These are phyloP conservation scores for Termitomyces titanicus DNA, from an alignment of 768 basidiomycete genomes.

Conservation along the genomic window DNA sequence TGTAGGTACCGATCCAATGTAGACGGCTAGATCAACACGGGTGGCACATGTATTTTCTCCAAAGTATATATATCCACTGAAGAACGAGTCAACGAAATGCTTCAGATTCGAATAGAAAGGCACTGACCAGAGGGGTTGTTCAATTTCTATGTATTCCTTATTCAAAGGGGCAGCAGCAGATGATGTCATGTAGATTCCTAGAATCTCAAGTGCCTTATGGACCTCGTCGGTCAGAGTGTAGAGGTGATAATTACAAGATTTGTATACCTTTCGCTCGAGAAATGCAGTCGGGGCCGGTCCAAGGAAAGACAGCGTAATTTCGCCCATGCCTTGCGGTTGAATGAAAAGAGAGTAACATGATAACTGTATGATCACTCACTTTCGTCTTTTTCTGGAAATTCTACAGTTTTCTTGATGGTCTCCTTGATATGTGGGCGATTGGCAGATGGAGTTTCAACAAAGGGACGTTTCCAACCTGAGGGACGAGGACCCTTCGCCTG, in stretches of 20 bases:
- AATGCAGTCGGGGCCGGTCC: conserved; percentile 75
- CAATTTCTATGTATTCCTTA: conserved; percentile 91
- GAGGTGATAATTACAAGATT: background rate
- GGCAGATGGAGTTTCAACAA: conserved; percentile 82
- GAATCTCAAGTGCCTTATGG: conserved; percentile 72
- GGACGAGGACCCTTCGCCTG: conserved; percentile 71
- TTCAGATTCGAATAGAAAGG: background rate
- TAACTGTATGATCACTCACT: conserved; percentile 35
- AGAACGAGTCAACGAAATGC: conserved; percentile 2
- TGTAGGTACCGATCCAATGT: conserved; percentile 79
- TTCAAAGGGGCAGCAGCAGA: conserved; percentile 78
- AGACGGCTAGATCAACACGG: conserved; percentile 68
- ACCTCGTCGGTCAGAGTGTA: conserved; percentile 2
- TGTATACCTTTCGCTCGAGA: conserved; percentile 62
- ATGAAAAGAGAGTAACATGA: conserved; percentile 1
- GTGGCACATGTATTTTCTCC: conserved; percentile 73
- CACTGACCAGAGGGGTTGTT: conserved; percentile 80
- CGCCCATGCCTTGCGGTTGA: conserved; percentile 57
- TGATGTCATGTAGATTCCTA: conserved; percentile 87
- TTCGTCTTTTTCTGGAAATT: conserved; percentile 97
- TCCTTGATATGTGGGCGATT: conserved; percentile 46
- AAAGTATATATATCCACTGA: conserved; percentile 83
- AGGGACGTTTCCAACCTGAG: conserved; percentile 88
- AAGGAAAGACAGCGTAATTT: conserved; percentile 71
- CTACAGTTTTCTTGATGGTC: conserved; percentile 62